Evolutionary conservation across 495 filamentous ascomycete genomes (phyloP), one percentile per base, ranked within the genome.

Genomic region (Delitschia confertaspora): DNA sequence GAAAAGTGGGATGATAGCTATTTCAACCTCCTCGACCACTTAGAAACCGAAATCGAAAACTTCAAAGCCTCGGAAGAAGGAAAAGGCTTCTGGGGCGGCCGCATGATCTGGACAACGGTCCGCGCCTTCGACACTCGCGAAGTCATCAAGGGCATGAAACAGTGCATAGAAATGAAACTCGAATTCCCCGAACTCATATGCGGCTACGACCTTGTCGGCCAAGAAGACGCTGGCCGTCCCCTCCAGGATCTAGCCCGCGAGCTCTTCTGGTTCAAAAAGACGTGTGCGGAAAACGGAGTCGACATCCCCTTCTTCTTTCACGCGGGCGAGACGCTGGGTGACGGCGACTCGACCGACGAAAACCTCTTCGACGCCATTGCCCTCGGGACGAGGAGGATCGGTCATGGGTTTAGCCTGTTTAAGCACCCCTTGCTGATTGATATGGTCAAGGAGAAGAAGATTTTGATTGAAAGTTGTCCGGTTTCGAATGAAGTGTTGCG

Each of bases 301-400:
- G 76, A 91, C 17, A 80, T 98, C n/a, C 91, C 91, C 2, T 93
- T 94, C 65, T 91, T 89, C 68, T 88, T 98, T 62, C 88, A 93
- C 55, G 91, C 88, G 2, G 91, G 88, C 21, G 87, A 93, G 60
- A 80, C 72, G 27, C 73, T 88, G 0, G 84, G 85, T 11, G 80
- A 88, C 50, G 87, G 84, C 10, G 79, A 75, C 52, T 68, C 66
- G 17, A 76, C 80, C 0, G 87, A 95, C 46, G 69, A 84, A 48
- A 94, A 95, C 55, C 73, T 95, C 2, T 94, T 88, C 61, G 88
- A 95, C 60, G 87, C 86, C 0, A 70, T 96, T 6, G 68, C 95
- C 1, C 74, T 96, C 6, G 88, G 88, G 3, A 87, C 86, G 0
- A 71, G 89, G 18, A 74, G 91, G 27, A 91, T 98, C 31, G 88